A percentile compares a stretch with the other conserved stretches of the same genome.
Conservation (phyloP, 306 rosid genomes). For the Hippophae rhamnoides region DNA sequence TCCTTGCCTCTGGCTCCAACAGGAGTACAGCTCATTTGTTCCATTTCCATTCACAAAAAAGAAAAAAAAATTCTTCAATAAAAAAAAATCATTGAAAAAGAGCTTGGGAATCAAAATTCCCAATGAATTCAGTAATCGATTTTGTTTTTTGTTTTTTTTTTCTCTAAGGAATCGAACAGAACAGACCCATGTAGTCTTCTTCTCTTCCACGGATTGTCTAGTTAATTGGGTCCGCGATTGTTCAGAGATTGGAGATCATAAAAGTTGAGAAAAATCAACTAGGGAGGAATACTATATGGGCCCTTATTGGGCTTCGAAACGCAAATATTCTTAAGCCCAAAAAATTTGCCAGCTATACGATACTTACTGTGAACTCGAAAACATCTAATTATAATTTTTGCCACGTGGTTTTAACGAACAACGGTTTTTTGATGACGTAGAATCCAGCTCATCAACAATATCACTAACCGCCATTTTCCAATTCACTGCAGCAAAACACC, state of each 20-base stretch:
- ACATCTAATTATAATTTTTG: background rate
- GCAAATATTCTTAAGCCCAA: background rate
- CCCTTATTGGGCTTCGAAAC: background rate
- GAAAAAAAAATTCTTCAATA: too few species aligned
- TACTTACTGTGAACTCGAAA: background rate
- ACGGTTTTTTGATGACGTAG: slow-evolving; percentile 23
- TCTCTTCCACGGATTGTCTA: slow-evolving; percentile 25
- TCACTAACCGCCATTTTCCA: background rate
- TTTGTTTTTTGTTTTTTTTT: slow-evolving; percentile 5
- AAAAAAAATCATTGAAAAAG: too few species aligned
- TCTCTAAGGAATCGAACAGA: slow-evolving; percentile 55
- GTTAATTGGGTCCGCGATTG: slow-evolving; percentile 48
- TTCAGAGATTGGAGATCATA: slow-evolving; percentile 1
- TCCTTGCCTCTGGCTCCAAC: slow-evolving; percentile 75
- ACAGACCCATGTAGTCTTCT: slow-evolving; percentile 83
- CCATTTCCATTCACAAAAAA: slow-evolving; percentile 61
- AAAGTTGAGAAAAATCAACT: background rate
- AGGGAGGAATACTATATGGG: background rate
- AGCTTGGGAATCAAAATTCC: too few species aligned
- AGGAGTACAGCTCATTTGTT: slow-evolving; percentile 86
- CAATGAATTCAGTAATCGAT: too few species aligned
- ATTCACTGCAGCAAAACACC: background rate
- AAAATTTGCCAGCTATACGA: background rate
- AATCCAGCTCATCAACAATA: slow-evolving; percentile 3
- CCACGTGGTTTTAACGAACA: background rate